Conservation (phyloP, 805 yeast genomes). For the Jamesozyma gamospora region DNA sequence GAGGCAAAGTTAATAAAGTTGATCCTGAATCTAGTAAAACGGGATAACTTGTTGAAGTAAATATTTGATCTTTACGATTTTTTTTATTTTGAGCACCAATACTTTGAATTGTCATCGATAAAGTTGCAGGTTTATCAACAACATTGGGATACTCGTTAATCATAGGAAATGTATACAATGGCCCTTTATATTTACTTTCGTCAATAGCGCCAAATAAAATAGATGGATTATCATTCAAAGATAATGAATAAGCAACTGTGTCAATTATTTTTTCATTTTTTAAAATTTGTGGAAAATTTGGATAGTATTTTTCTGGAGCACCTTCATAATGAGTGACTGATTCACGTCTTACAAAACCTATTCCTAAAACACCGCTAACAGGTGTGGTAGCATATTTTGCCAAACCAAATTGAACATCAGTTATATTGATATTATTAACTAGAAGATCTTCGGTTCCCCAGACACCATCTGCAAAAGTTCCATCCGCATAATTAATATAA, state of each 20-base stretch:
- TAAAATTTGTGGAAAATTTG: constrained; percentile 53
- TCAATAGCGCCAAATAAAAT: constrained; percentile 61
- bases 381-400: constrained; percentile 49
- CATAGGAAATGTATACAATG: constrained; percentile 37
- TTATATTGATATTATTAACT: constrained; percentile 39
- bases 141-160: constrained; percentile 33
- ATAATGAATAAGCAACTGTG: constrained; percentile 48
- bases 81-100: constrained; percentile 23
- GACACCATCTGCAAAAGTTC: constrained; percentile 38
- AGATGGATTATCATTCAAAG: constrained; percentile 37
- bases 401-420: constrained; percentile 53
- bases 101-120: constrained; percentile 41
- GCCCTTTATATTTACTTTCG: constrained; percentile 42
- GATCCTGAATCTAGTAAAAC: constrained; percentile 52
- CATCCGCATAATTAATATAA: constrained; percentile 39
- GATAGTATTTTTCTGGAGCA: constrained; percentile 32
- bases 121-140: constrained; percentile 28
- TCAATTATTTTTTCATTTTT: constrained; percentile 42
- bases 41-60: constrained; percentile 22
- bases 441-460: constrained; percentile 56
- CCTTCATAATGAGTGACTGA: constrained; percentile 25
- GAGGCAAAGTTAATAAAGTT: constrained; percentile 40
- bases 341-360: constrained; percentile 58
- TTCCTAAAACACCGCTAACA: constrained; percentile 51
- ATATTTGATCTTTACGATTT: constrained; percentile 12